Base-by-base conservation (phyloP, 2,329 filamentous ascomycete species). In the Claviceps monticola region DNA sequence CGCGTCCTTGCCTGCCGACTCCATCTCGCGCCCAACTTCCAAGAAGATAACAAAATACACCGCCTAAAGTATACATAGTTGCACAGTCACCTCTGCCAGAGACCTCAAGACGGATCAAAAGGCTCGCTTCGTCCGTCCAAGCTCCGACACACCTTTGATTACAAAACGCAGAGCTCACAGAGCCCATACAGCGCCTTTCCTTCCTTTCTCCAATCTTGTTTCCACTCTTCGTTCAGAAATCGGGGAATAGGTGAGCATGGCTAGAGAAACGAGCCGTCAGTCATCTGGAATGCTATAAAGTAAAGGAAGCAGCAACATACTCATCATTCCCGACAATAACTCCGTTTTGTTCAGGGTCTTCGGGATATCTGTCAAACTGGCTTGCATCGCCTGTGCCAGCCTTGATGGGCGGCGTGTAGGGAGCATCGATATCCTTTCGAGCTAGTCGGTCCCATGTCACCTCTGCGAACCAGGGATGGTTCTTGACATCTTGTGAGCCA, bases 291-390 rank as follows among this genome's bases (percentile, higher is more conserved):
- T 21, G 23, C 26, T 9, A 8, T 5, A 44, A 21, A 21, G 16
- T 14, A 26, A 51, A 44, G 21, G n/a, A 42, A 19, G 21, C 26
- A 17, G 46, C 23, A 11, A 14, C 91, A 74, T 76, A 96, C 91
- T 88, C 84, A 69, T 97, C 91, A 57, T 83, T 75, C 46, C 88
- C 89, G 51, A 56, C 63, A 51, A 71, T 71, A 59, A 78, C 73
- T 41, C 93, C 93, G 65, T 98, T 98, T 64, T 84, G 82, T 68
- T 98, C 93, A 45, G 87, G 88, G 68, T 98, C 93, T 69, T 98
- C 93, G 1, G 93, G 90, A 68, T 98, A 98, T 67, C 90, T 88
- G 71, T 98, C 93, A 64, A 98, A 98, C 68, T 96, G 87, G 70
- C 90, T 96, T 49, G 93, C 88, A 71, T 98, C 93, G 54, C 93